phyloP scores from a whole-genome alignment of 2,329 filamentous ascomycete species.

The Metarhizium robertsii region DNA sequence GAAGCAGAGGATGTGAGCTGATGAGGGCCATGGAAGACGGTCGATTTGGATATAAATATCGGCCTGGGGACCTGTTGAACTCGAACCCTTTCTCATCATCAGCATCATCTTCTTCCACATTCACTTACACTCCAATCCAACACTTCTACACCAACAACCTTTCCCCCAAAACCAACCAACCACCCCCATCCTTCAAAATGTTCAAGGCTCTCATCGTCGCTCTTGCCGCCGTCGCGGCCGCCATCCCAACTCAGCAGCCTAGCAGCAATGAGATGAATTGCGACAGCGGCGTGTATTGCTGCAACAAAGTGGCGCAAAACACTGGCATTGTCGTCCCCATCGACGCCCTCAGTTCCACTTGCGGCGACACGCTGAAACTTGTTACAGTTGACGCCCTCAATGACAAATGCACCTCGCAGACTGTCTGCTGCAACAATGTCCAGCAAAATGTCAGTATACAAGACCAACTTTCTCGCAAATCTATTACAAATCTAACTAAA shows the following conservation, averaged over 20 bases:
- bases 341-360: no score
- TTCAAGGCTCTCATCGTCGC: background rate
- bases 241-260: background rate
- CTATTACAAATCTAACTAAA: background rate
- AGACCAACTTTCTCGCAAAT: no score
- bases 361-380: no score
- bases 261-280: no score
- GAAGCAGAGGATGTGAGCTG: background rate
- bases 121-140: background rate
- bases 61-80: background rate
- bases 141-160: background rate
- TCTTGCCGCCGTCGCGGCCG: background rate
- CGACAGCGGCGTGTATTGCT: background rate
- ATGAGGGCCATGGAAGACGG: background rate
- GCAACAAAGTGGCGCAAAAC: background rate
- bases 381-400: no score
- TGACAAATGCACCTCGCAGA: accelerated
- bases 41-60: background rate
- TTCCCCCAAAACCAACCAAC: background rate
- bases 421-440: background rate
- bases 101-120: background rate
- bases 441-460: background rate
- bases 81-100: background rate
- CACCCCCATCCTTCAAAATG: background rate
- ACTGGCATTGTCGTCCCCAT: background rate